Evolutionary conservation across 2,329 filamentous ascomycete genomes (phyloP).

Genomic region (Dactylellina parvicollis): DNA sequence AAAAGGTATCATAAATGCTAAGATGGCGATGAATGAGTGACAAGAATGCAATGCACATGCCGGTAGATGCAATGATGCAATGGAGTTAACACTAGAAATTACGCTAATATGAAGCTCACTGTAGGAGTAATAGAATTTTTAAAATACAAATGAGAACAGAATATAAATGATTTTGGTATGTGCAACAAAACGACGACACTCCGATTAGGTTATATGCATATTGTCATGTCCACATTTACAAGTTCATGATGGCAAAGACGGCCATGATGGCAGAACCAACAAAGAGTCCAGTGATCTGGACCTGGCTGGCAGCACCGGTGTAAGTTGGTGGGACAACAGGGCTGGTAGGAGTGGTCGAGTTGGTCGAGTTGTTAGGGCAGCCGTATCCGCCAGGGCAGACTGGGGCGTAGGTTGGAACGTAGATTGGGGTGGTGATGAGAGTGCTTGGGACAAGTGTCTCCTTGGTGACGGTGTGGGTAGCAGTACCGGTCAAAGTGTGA

Average conservation of each 20-base stretch:
- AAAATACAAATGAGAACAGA: slow-evolving; percentile 47
- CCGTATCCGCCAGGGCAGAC: slow-evolving; percentile 51
- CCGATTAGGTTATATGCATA: neutral
- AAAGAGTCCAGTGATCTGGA: slow-evolving; percentile 52
- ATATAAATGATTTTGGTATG: slow-evolving; percentile 7
- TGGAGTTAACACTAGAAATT: slow-evolving; percentile 30
- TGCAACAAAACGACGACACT: slow-evolving; percentile 3
- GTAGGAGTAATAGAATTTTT: slow-evolving; percentile 33
- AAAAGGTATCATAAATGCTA: slow-evolving; percentile 43
- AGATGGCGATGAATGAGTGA: slow-evolving; percentile 16
- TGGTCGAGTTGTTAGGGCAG: slow-evolving; percentile 34
- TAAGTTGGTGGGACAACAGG: slow-evolving; percentile 48
- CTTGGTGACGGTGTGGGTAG: slow-evolving; percentile 40
- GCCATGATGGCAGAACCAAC: slow-evolving; percentile 49
- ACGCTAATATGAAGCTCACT: slow-evolving; percentile 16
- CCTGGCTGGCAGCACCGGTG: slow-evolving; percentile 48
- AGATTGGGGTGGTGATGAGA: slow-evolving; percentile 12
- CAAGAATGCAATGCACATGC: slow-evolving; percentile 22
- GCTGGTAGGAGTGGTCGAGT: slow-evolving; percentile 39
- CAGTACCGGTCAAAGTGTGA: slow-evolving; percentile 26
- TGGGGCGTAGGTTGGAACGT: slow-evolving; percentile 42
- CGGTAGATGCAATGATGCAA: slow-evolving; percentile 21
- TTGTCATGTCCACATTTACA: slow-evolving; percentile 54
- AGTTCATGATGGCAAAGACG: slow-evolving; percentile 53
- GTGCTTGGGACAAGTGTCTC: slow-evolving; percentile 31